Base-by-base conservation (phyloP, 2,329 filamentous ascomycete species). In the Magnaporthales sp. region DNA sequence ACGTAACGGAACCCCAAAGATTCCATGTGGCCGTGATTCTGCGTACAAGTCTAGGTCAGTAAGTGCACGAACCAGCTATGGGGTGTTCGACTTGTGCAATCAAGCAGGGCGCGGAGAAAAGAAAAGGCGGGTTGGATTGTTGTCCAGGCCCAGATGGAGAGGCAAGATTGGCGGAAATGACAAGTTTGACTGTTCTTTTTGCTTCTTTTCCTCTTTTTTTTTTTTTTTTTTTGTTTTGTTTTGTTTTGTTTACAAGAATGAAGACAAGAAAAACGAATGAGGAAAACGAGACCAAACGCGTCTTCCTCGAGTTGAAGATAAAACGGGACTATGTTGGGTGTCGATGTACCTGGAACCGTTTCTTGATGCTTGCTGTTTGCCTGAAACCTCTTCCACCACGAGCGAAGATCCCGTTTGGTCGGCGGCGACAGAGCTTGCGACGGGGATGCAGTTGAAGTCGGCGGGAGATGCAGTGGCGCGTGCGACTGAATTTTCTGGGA, bases 361-460 rank as follows among this genome's bases (percentile, higher is more conserved):
- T 88, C 85, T 66, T 86, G 82, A 67, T 83, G 81, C 73, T 83
- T 86, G 56, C 15, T 22, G 54, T 78, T 62, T 84, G 81, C 66
- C 80, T 95, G 95, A 80, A 99, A 98, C 73, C 89, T 89, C 79
- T 93, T 97, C 95, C 95, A 98, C 95, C 95, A 99, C 68, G 91
- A 96, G 72, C 93, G 91, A 72, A 98, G 83, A 76, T 97, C 93
- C 76, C 92, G 88, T 80, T 91, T 96, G 71, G 88, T 92, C 31
- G 92, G 92, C 66, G 91, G 91, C 58, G 91, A 92, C 76, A 84
- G 75, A 76, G 83, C 73, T 78, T 79, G 77, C 70, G 71, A 72
- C 26, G 60, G 29, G 7, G 63, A 56, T 9, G 56, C 26, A 9
- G n/a, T 66, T 65, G 73, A 70, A 32, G 63, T 22, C 26, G 67